These are phyloP conservation scores for Scytalidium sp. DNA, from an alignment of 2,329 filamentous ascomycete species.

Conservation along the genomic window DNA sequence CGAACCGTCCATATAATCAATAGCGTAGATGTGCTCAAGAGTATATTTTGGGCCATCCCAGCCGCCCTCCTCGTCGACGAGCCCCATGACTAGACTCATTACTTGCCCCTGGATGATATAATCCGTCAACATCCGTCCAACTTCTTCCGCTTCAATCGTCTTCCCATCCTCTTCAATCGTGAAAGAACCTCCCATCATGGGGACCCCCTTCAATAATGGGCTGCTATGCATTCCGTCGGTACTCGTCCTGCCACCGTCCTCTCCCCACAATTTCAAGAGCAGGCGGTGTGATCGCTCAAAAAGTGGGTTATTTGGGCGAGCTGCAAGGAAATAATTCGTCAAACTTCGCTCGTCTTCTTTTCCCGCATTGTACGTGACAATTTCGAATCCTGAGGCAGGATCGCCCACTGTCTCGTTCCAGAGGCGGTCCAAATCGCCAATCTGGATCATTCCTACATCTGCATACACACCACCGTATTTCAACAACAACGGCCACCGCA, in stretches of 20 bases:
- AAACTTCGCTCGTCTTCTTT: conserved; percentile 32
- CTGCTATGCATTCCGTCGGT: conserved; percentile 49
- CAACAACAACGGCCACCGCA: conserved; percentile 54
- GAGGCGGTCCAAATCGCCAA: conserved; percentile 52
- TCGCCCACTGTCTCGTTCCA: conserved; percentile 49
- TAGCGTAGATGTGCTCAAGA: conserved; percentile 44
- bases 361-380: conserved; percentile 44
- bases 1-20: conserved; percentile 47
- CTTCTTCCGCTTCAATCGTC: conserved; percentile 34
- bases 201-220: conserved; percentile 42
- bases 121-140: conserved; percentile 45
- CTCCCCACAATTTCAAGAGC: conserved; percentile 48
- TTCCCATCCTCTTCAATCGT: conserved; percentile 28
- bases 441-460: conserved; percentile 54
- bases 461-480: conserved; percentile 56
- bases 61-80: conserved; percentile 44
- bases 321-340: conserved; percentile 47
- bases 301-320: conserved; percentile 39
- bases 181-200: conserved; percentile 29
- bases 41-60: conserved; percentile 55
- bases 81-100: conserved; percentile 47
- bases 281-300: conserved; percentile 47
- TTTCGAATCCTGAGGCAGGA: conserved; percentile 41
- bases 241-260: conserved; percentile 38
- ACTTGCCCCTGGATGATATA: conserved; percentile 57